These are phyloP conservation scores for Daldinia sp. DNA, from an alignment of 2,329 filamentous ascomycete species.

Conservation along the genomic window DNA sequence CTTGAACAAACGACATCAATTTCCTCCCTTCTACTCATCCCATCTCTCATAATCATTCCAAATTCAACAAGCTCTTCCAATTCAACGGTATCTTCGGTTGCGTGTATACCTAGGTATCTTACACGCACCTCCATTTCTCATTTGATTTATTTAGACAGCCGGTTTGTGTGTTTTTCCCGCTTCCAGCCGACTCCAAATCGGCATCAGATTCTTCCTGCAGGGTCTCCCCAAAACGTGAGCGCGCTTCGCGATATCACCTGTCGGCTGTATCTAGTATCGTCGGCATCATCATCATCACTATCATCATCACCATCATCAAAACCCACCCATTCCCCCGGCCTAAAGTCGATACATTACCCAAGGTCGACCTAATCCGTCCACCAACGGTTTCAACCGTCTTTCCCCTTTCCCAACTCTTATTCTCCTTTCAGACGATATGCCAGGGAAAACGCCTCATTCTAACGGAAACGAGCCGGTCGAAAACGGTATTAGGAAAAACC, in stretches of 20 bases:
- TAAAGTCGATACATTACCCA: conserved; percentile 28
- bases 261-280: conserved; percentile 26
- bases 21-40: conserved; percentile 26
- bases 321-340: conserved; percentile 12
- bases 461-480: conserved; percentile 75
- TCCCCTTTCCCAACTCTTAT: conserved; percentile 26
- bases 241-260: conserved; percentile 36
- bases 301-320: too few relatives aligned
- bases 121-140: conserved; percentile 22
- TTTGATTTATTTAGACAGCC: conserved; percentile 39
- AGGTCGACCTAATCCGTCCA: conserved; percentile 35
- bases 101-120: conserved; percentile 19
- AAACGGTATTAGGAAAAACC: conserved; percentile 71
- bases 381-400: conserved; percentile 12
- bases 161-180: conserved; percentile 33
- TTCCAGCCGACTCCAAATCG: conserved; percentile 20
- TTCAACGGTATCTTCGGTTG: conserved; percentile 5
- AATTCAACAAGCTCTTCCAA: conserved; percentile 13
- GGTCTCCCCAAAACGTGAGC: conserved; percentile 36
- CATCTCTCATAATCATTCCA: conserved; percentile 25
- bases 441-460: conserved; percentile 75
- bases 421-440: conserved; percentile 60
- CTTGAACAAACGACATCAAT: conserved; percentile 33
- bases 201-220: conserved; percentile 31
- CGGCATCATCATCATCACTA: conserved; percentile 22